Evolutionary conservation across 306 rosid genomes (phyloP), one percentile per base, ranked within the genome.

Genomic region (Casuarina glauca): DNA sequence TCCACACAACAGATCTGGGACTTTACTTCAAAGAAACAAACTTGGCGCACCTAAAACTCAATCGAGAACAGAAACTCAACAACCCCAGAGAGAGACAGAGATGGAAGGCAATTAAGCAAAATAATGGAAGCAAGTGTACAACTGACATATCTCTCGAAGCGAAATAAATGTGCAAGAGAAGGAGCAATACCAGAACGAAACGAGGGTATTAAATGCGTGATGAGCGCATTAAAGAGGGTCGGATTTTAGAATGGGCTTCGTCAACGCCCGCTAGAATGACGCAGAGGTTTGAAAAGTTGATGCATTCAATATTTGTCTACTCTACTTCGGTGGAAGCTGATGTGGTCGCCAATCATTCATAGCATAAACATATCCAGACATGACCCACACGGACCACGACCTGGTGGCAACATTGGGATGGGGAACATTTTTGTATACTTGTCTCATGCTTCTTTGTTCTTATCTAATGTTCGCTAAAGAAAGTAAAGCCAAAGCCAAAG

Each of bases 1-100:
- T 76, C 80, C 80, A 78, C 78, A 44, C 26, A 69, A 62, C 79
- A 79, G 93, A 90, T 90, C 90, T 85, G 88, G 73, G 43, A 11
- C 17, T 55, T 43, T 63, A 74, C 69, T 43, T 17, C 50, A 61
- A 75, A 75, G 75, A 72, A 58, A 51, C 78, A 71, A 79, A 82
- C 73, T 68, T 52, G 66, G 69, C 75, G 48, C 58, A 73, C 42
- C 41, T 50, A 12, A 32, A 61, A 79, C 79, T 55, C 77, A 64
- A 55, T 62, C 45, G 17, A 48, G 70, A 45, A 70, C 20, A 79
- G 63, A 58, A 19, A 57, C 52, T 63, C 50, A 75, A 69, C 68
- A 74, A 73, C 0, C 20, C 52, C 2, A 36, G 67, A 7, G 64
- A 15, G 42, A 39, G 72, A 72, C 43, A 16, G 46, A 58, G 58